Conservation (phyloP, 345 rosid genomes). For the Arabis alpina region DNA sequence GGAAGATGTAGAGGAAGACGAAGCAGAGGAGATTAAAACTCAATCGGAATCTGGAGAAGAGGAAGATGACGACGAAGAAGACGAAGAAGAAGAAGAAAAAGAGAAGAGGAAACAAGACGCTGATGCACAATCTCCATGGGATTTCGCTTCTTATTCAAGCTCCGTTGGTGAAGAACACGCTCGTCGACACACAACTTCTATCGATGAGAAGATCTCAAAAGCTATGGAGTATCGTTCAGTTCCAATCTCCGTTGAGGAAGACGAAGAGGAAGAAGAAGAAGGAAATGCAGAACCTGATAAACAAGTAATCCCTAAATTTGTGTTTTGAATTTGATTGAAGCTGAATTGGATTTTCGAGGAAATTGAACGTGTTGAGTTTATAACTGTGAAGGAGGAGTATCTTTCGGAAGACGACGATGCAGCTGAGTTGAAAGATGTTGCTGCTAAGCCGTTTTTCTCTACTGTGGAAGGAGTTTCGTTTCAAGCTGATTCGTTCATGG, state of each 20-base stretch:
- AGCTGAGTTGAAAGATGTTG: constrained; percentile 45
- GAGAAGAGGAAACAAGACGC: constrained; percentile 34
- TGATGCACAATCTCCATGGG: constrained; percentile 84
- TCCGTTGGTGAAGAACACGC: constrained; percentile 91
- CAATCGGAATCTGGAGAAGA: constrained; percentile 43
- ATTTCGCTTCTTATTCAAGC: constrained; percentile 79
- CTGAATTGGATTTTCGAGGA: not conserved
- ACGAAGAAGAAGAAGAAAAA: constrained; percentile 42
- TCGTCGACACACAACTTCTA: constrained; percentile 87
- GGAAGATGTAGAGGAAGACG: constrained; percentile 50
- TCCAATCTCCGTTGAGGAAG: constrained; percentile 38
- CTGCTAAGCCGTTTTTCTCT: constrained; percentile 68
- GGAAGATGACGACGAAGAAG: constrained; percentile 42
- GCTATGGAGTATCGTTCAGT: constrained; percentile 53
- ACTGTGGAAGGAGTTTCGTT: constrained; percentile 75
- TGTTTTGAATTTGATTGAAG: not conserved
- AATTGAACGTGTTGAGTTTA: constrained; percentile 3
- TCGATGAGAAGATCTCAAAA: constrained; percentile 81
- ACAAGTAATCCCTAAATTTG: constrained; percentile 51
- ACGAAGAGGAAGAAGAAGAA: constrained; percentile 25
- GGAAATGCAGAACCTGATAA: constrained; percentile 52
- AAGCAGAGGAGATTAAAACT: constrained; percentile 27
- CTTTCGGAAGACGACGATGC: constrained; percentile 66
- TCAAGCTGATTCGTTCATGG: constrained; percentile 82
- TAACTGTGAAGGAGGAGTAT: constrained; percentile 65